Evolutionary conservation across 2,329 filamentous ascomycete genomes (phyloP).

Genomic region (Aureobasidium sp.): DNA sequence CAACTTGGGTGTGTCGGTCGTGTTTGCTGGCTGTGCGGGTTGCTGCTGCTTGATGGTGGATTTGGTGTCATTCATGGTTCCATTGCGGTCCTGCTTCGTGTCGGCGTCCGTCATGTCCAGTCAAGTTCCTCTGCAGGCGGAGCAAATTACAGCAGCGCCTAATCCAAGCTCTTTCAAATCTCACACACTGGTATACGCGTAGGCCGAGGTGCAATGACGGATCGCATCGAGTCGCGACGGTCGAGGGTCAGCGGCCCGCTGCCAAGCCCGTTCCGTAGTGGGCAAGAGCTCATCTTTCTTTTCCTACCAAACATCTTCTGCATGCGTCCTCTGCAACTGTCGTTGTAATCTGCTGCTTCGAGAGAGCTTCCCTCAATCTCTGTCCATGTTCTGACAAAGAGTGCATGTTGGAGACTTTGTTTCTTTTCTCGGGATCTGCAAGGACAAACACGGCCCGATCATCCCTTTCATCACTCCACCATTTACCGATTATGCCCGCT

Average conservation of each 20-base stretch:
- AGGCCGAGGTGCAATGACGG: background rate
- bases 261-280: background rate
- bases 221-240: background rate
- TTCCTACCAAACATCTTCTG: too few relatives aligned
- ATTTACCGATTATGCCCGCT: background rate
- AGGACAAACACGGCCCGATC: constrained; percentile 3
- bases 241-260: background rate
- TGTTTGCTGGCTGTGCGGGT: too few relatives aligned
- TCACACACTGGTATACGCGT: background rate
- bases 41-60: background rate
- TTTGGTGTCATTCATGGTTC: background rate
- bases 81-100: background rate
- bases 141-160: background rate
- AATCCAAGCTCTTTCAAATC: background rate
- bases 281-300: too few relatives aligned
- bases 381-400: background rate
- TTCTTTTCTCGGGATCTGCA: background rate
- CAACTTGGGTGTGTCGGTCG: background rate
- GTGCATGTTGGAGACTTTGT: background rate
- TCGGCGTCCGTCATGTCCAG: background rate
- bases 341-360: background rate
- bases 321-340: too few relatives aligned
- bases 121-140: too few relatives aligned
- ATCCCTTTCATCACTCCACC: constrained; percentile 7
- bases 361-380: background rate